Evolutionary conservation across 1,139 yeast species (phyloP).

Genomic region (Pichia sp.): DNA sequence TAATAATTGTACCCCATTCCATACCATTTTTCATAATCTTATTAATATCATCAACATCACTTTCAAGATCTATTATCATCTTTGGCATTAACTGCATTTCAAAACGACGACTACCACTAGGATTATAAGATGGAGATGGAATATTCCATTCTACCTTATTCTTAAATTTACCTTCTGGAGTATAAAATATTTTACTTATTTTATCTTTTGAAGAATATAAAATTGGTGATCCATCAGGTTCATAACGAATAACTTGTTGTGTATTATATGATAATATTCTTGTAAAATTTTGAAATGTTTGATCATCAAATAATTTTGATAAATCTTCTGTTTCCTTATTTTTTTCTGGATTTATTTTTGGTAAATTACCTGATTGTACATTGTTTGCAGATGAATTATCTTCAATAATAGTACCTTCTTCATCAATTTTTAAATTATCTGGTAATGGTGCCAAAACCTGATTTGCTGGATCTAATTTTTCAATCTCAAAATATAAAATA

Average conservation of each 20-base stretch:
- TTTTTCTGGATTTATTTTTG: slow-evolving; percentile 18
- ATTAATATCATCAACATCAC: slow-evolving; percentile 27
- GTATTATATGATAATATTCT: slow-evolving; percentile 75
- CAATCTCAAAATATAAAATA: slow-evolving; percentile 58
- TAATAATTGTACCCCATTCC: slow-evolving; percentile 96
- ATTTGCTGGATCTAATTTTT: slow-evolving; percentile 34
- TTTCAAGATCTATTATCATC: slow-evolving; percentile 76
- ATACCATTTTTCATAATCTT: slow-evolving; percentile 55
- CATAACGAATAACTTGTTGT: slow-evolving; percentile 77
- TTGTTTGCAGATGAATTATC: slow-evolving; percentile 11
- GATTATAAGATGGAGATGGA: slow-evolving; percentile 54
- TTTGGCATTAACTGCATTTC: slow-evolving; percentile 95
- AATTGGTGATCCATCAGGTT: slow-evolving; percentile 67
- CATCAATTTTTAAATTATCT: slow-evolving; percentile 15
- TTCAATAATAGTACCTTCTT: slow-evolving; percentile 13
- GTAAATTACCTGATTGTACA: slow-evolving; percentile 20
- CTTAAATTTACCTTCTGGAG: slow-evolving; percentile 24
- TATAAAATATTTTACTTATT: slow-evolving; percentile 39
- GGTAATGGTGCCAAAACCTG: slow-evolving; percentile 25
- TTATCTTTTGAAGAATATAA: slow-evolving; percentile 61
- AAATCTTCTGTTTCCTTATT: slow-evolving; percentile 33
- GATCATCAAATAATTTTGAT: slow-evolving; percentile 60
- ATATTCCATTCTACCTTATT: slow-evolving; percentile 30
- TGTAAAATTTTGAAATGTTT: slow-evolving; percentile 71
- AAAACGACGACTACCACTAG: slow-evolving; percentile 57